These are phyloP conservation scores for Circinella minor DNA, from an alignment of 371 early-diverging fungal genomes.

Conservation along the genomic window DNA sequence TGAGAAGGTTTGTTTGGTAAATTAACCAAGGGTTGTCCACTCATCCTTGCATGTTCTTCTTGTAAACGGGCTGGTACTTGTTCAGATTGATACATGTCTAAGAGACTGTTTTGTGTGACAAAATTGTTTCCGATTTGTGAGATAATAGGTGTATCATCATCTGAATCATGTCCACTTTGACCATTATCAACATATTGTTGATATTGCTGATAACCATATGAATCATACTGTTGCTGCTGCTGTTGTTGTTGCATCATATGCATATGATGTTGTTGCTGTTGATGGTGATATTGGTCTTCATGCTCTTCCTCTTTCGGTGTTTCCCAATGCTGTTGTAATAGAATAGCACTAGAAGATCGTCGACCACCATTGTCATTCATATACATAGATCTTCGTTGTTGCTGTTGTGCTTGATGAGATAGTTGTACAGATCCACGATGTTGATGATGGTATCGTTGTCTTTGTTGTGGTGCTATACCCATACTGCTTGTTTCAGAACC, in stretches of 20 bases:
- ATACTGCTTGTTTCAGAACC: slow-evolving; percentile 11
- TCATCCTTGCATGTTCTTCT: slow-evolving; percentile 42
- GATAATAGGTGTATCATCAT: slow-evolving; percentile 34
- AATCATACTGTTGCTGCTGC: neutral
- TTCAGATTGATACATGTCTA: slow-evolving; percentile 38
- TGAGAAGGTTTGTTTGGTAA: slow-evolving; percentile 42
- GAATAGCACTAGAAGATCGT: slow-evolving; percentile 10
- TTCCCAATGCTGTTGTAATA: slow-evolving; percentile 15
- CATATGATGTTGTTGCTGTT: neutral
- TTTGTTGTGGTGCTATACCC: slow-evolving; percentile 3
- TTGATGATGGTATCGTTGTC: slow-evolving; percentile 9
- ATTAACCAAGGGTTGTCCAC: slow-evolving; percentile 51
- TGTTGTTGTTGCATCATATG: neutral
- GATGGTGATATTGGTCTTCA: neutral
- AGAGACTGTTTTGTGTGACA: slow-evolving; percentile 31
- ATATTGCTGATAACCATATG: slow-evolving; percentile 5
- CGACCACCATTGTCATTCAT: slow-evolving; percentile 7
- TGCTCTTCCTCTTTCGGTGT: slow-evolving; percentile 8
- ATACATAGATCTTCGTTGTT: slow-evolving; percentile 12
- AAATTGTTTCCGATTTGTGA: slow-evolving; percentile 26
- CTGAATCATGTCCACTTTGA: slow-evolving; percentile 4
- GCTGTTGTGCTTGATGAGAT: neutral
- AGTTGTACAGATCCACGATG: slow-evolving; percentile 1
- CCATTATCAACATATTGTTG: slow-evolving; percentile 1
- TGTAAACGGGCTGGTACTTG: slow-evolving; percentile 44